phyloP scores from a whole-genome alignment of 352 stramenopile genomes.

The Aphanomyces cochlioides region DNA sequence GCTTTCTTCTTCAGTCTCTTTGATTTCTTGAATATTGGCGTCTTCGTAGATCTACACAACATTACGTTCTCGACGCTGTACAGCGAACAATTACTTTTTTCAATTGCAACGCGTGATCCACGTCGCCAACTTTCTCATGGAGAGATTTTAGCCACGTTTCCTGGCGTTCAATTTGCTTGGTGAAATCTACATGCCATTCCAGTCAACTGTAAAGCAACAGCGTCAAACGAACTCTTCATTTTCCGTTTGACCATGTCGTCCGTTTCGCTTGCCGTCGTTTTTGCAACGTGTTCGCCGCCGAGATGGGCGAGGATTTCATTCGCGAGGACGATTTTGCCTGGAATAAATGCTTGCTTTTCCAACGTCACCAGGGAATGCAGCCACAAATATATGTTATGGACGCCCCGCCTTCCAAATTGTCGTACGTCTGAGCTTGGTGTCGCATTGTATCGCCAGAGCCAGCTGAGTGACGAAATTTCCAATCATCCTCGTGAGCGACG shows the following conservation, averaged over 20 bases:
- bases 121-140: constrained; percentile 58
- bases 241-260: constrained; percentile 67
- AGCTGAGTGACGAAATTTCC: too few species aligned
- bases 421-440: too few species aligned
- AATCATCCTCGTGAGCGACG: too few species aligned
- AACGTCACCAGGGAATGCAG: constrained; percentile 83
- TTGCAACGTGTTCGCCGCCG: constrained; percentile 77
- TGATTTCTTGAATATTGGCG: constrained; percentile 82
- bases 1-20: constrained; percentile 78
- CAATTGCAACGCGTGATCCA: constrained; percentile 58
- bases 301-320: constrained; percentile 82
- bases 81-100: constrained; percentile 35
- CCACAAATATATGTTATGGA: too few species aligned
- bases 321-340: constrained; percentile 74
- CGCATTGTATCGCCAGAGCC: too few species aligned
- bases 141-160: constrained; percentile 47
- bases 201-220: too few species aligned
- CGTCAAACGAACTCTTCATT: constrained; percentile 50
- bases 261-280: constrained; percentile 59
- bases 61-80: background rate
- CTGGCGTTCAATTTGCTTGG: constrained; percentile 50
- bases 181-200: constrained; percentile 37
- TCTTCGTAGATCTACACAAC: constrained; percentile 61
- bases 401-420: too few species aligned
- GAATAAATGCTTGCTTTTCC: constrained; percentile 77